These are phyloP conservation scores for Solanum clarkiae DNA, from an alignment of 257 asterid genomes.

Conservation along the genomic window DNA sequence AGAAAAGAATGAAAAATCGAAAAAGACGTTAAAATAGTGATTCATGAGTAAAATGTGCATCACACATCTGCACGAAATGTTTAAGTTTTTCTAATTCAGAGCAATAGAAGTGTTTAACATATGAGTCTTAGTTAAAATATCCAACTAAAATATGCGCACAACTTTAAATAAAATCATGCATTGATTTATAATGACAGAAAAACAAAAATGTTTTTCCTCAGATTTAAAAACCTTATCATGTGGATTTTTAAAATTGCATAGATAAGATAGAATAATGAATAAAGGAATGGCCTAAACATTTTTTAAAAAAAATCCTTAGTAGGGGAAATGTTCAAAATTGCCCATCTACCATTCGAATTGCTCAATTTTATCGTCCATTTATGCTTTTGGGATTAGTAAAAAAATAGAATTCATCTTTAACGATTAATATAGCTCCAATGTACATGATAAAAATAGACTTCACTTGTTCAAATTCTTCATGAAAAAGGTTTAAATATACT, in stretches of 20 bases:
- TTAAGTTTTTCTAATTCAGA: too few relatives aligned
- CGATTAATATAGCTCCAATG: not conserved
- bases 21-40: too few relatives aligned
- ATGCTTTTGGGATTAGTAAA: not conserved
- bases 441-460: not conserved
- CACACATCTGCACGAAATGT: too few relatives aligned
- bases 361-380: not conserved
- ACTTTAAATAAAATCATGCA: not conserved
- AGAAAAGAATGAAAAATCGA: too few relatives aligned
- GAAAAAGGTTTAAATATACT: not conserved
- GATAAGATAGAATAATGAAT: not conserved
- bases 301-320: not conserved
- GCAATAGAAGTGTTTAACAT: too few relatives aligned
- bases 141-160: too few relatives aligned
- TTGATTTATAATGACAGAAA: not conserved
- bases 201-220: not conserved
- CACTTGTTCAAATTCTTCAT: not conserved
- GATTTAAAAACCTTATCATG: not conserved
- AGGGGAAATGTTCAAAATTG: not conserved
- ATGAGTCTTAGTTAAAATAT: too few relatives aligned
- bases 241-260: not conserved
- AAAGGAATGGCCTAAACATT: not conserved
- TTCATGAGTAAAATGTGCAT: too few relatives aligned
- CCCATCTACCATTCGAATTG: not conserved
- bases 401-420: not conserved